Evolutionary conservation across 164 flowering plant species (phyloP).

Genomic region (Aristolochia fimbriata): DNA sequence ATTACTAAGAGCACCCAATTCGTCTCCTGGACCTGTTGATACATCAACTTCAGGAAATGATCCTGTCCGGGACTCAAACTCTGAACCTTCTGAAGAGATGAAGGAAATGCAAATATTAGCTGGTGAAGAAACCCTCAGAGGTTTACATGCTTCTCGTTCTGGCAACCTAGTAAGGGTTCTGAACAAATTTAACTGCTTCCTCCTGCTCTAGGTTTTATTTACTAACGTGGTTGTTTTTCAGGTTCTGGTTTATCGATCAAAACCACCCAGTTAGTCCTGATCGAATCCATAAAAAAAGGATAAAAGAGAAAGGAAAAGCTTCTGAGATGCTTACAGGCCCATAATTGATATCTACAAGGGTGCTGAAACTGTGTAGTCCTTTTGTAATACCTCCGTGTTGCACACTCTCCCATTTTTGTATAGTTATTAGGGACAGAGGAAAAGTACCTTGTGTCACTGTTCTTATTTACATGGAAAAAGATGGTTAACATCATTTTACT

Average conservation of each 20-base stretch:
- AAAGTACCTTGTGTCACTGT: too few relatives aligned
- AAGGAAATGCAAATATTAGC: constrained; percentile 27
- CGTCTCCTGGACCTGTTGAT: background rate
- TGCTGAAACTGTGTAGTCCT: too few relatives aligned
- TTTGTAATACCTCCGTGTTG: too few relatives aligned
- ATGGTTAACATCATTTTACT: too few relatives aligned
- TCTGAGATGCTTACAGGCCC: too few relatives aligned
- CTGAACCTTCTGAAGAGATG: constrained; percentile 23
- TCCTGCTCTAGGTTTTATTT: too few relatives aligned
- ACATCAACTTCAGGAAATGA: constrained; percentile 14
- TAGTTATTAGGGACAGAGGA: too few relatives aligned
- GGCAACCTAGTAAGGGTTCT: constrained; percentile 43
- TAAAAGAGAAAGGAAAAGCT: too few relatives aligned
- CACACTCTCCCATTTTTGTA: too few relatives aligned
- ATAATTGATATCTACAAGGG: too few relatives aligned
- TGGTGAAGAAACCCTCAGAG: constrained; percentile 47
- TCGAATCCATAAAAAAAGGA: too few relatives aligned
- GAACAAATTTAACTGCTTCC: background rate
- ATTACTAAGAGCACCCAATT: constrained; percentile 26
- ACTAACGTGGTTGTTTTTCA: background rate
- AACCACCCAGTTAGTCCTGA: background rate
- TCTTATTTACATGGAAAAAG: too few relatives aligned
- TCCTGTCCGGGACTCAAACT: constrained; percentile 4
- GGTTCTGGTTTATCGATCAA: constrained; percentile 12
- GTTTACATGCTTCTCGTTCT: constrained; percentile 22